phyloP scores from a whole-genome alignment of 2,329 filamentous ascomycete genomes.

The Dothistroma pini region DNA sequence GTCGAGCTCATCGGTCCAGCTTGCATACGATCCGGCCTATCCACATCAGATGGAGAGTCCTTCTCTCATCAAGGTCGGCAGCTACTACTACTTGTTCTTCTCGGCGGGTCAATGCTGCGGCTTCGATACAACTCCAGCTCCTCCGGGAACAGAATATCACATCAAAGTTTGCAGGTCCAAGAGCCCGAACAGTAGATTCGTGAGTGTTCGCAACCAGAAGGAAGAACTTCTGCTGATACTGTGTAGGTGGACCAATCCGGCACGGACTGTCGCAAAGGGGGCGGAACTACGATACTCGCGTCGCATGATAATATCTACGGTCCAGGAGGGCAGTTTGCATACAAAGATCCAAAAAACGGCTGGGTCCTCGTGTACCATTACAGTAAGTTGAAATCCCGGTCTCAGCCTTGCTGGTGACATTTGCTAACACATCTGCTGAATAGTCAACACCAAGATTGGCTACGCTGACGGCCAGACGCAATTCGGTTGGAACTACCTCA shows the following conservation, averaged over 20 bases:
- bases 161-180: constrained; percentile 62
- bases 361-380: constrained; percentile 63
- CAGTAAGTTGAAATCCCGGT: not conserved
- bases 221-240: not conserved
- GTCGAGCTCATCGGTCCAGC: constrained; percentile 41
- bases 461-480: constrained; percentile 41
- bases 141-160: constrained; percentile 60
- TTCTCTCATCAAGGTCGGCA: constrained; percentile 53
- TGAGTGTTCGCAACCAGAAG: constrained; percentile 23
- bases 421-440: not conserved
- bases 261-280: constrained; percentile 51
- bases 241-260: constrained; percentile 50
- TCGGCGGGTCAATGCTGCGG: constrained; percentile 59
- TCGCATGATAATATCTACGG: constrained; percentile 52
- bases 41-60: constrained; percentile 55
- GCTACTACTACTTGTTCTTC: constrained; percentile 64
- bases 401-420: not conserved
- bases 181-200: constrained; percentile 52
- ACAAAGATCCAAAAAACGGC: constrained; percentile 48
- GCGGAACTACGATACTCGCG: constrained; percentile 59
- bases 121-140: constrained; percentile 52
- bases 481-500: constrained; percentile 52
- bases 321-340: constrained; percentile 63
- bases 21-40: constrained; percentile 53
- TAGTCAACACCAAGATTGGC: constrained; percentile 48